Evolutionary conservation across 139 green algal genomes (phyloP).

Genomic region (Tetradesmus obliquus): DNA sequence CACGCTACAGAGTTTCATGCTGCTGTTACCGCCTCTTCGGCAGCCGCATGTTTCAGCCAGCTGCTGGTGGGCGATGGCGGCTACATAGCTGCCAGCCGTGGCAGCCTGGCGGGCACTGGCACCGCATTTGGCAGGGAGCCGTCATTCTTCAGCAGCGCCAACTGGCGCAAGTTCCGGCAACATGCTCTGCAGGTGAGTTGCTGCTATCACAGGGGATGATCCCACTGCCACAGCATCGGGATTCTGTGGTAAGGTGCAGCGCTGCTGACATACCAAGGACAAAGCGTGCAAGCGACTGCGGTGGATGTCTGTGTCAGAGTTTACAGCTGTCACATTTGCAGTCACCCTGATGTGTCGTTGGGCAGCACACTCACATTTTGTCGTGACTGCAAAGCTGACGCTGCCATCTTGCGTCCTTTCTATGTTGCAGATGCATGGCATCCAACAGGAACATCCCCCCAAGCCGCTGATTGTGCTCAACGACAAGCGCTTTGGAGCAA

Average conservation of each 20-base stretch:
- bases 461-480: background rate
- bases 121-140: too few relatives aligned
- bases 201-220: background rate
- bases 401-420: too few relatives aligned
- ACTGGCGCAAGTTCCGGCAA: too few relatives aligned
- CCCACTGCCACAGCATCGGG: too few relatives aligned
- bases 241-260: background rate
- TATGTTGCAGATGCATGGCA: background rate
- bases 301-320: background rate
- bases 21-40: background rate
- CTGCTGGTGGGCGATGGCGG: constrained; percentile 4
- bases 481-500: background rate
- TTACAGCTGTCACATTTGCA: too few relatives aligned
- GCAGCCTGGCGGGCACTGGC: background rate
- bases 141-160: background rate
- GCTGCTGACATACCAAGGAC: background rate
- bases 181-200: background rate
- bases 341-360: background rate
- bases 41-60: background rate
- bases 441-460: background rate
- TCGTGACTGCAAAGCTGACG: too few relatives aligned
- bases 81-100: background rate
- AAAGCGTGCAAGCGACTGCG: background rate
- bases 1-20: background rate
- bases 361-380: background rate